Conservation (phyloP, 768 basidiomycete genomes). For the Kwoniella sp. region DNA sequence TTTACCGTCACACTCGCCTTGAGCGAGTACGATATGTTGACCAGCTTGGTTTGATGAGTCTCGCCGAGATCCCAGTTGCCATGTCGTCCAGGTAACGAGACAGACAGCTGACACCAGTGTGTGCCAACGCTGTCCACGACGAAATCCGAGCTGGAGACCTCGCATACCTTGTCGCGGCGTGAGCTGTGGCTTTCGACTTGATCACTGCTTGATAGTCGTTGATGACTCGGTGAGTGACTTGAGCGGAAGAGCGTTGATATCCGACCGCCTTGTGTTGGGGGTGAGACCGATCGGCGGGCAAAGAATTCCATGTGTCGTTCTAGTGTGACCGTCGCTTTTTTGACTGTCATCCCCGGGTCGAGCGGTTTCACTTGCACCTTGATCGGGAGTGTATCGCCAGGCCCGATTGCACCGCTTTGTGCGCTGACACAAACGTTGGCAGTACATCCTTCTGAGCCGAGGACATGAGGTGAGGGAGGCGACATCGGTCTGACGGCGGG, state of each 20-base stretch:
- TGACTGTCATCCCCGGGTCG: slow-evolving; percentile 28
- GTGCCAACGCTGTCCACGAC: slow-evolving; percentile 26
- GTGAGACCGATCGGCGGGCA: slow-evolving; percentile 16
- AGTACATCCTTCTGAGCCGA: slow-evolving; percentile 24
- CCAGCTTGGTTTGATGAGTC: slow-evolving; percentile 33
- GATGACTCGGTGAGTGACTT: slow-evolving; percentile 27
- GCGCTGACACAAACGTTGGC: slow-evolving; percentile 32
- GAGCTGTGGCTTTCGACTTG: slow-evolving; percentile 4
- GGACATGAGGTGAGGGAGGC: slow-evolving; percentile 32
- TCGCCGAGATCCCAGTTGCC: slow-evolving; percentile 48
- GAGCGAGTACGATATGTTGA: slow-evolving; percentile 31
- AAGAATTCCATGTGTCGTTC: slow-evolving; percentile 31
- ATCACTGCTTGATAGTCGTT: slow-evolving; percentile 9
- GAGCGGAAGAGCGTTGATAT: slow-evolving; percentile 30
- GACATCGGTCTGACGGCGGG: slow-evolving; percentile 39
- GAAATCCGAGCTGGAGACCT: slow-evolving; percentile 22
- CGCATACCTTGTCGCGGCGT: slow-evolving; percentile 24
- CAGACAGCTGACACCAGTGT: slow-evolving; percentile 27
- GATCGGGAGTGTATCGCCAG: slow-evolving; percentile 36
- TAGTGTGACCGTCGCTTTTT: slow-evolving; percentile 35
- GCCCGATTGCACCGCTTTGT: slow-evolving; percentile 43
- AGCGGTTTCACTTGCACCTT: slow-evolving; percentile 37
- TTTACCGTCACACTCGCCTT: slow-evolving; percentile 30
- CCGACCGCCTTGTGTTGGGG: slow-evolving; percentile 2
- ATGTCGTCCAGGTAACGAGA: slow-evolving; percentile 32